Base-by-base conservation (phyloP, 2,329 filamentous ascomycete species). In the Aspergillus proliferans region DNA sequence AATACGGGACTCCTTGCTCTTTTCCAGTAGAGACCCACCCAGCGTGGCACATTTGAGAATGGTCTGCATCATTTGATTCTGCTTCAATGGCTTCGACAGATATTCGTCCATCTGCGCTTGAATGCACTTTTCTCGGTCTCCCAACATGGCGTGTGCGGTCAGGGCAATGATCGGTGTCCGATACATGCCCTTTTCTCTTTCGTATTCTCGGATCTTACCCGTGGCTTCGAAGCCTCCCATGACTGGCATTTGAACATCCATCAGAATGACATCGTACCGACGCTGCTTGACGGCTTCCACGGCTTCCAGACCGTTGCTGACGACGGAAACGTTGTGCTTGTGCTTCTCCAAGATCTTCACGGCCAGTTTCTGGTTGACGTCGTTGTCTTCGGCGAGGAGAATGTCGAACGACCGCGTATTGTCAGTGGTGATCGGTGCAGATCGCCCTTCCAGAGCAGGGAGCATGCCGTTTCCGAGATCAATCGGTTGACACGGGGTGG, bases 241-340 rank as follows among this genome's bases (percentile, higher is more conserved):
- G 62, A 97, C 87, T n/a, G 93, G 93, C 93, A 98, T 98, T 68
- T 97, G 93, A 15, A 98, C 93, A 66, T 98, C 93, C 93, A 98
- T 98, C 44, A 98, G 79, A 56, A 98, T 93, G 53, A 95, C 88
- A 68, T 98, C 93, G 67, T 94, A 98, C 66, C 88, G 86, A 73
- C 87, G 92, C 66, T 85, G 83, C 77, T 94, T 91, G 59, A 96
- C 84, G n/a, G 87, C 85, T 64, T 96, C 87, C 12, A 97, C 84
- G 1, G 93, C 93, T 65, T 97, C 92, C 56, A 91, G 80, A 52
- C 93, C 93, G 66, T 98, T 98, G 61, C 91, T 89, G 40, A 95
- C 93, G 21, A 98, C 93, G 1, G 71, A 73, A 8, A 74, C 71
- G n/a, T 71, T 70, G 53, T 74, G 71, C 64, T 96, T 91, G 69